Conservation (phyloP, 345 rosid species). For the Moricandia moricandioides region DNA sequence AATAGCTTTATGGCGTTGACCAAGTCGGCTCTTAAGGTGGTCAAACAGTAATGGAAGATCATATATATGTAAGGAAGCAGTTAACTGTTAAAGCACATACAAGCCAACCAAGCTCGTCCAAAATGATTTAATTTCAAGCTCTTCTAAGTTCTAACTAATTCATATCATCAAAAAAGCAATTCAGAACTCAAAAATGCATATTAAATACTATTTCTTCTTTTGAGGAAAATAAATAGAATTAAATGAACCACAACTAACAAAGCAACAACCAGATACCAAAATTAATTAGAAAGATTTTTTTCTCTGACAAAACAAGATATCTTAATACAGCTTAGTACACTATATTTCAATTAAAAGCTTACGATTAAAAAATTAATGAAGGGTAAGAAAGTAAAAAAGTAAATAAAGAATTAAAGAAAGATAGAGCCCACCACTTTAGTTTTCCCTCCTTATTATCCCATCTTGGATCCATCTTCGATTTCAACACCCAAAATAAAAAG, state of each 20-base stretch:
- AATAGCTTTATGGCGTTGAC: not conserved
- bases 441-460: slow-evolving; percentile 35
- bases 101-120: slow-evolving; percentile 33
- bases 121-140: slow-evolving; percentile 1
- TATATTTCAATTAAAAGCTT: not conserved
- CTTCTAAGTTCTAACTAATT: slow-evolving; percentile 28
- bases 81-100: not conserved
- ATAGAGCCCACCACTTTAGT: slow-evolving; percentile 34
- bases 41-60: slow-evolving; percentile 21
- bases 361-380: not conserved
- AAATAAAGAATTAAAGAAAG: slow-evolving; percentile 20
- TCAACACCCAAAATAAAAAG: slow-evolving; percentile 30
- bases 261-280: slow-evolving; percentile 22
- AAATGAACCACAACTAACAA: slow-evolving; percentile 33
- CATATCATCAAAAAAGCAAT: slow-evolving; percentile 1
- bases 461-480: slow-evolving; percentile 38
- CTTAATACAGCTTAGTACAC: slow-evolving; percentile 5
- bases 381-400: slow-evolving; percentile 29
- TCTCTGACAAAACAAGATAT: slow-evolving; percentile 22
- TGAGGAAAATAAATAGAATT: slow-evolving; percentile 11
- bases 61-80: not conserved
- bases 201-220: not conserved
- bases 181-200: not conserved
- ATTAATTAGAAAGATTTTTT: slow-evolving; percentile 11
- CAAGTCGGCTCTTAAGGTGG: slow-evolving; percentile 3